These are phyloP conservation scores for Mycena floridula DNA, from an alignment of 768 basidiomycete species.

Conservation along the genomic window DNA sequence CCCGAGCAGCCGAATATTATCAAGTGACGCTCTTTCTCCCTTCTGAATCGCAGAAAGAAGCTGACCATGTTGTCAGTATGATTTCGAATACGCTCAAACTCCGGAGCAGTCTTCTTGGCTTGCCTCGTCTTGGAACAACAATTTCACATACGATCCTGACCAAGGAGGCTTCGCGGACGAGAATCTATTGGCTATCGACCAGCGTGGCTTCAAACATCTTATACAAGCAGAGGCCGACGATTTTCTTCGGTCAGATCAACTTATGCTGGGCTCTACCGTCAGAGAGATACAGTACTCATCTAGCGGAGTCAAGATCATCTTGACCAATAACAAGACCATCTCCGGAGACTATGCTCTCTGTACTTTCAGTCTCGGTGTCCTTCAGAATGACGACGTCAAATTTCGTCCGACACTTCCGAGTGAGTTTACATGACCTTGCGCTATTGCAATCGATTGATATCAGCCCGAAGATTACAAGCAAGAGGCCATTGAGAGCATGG, in stretches of 20 bases:
- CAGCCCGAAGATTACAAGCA: conserved; percentile 37
- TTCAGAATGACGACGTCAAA: conserved; percentile 55
- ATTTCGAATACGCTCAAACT: conserved; percentile 51
- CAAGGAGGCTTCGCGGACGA: conserved; percentile 53
- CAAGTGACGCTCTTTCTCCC: conserved; percentile 29
- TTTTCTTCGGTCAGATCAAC: conserved; percentile 44
- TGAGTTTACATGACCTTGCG: conserved; percentile 7
- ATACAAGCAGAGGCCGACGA: conserved; percentile 50
- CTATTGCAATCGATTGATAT: neutral
- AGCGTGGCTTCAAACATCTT: conserved; percentile 53
- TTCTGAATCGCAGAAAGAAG: neutral
- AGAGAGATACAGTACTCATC: conserved; percentile 36
- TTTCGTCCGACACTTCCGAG: conserved; percentile 51
- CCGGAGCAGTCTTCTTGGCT: conserved; percentile 61
- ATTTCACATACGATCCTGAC: conserved; percentile 48
- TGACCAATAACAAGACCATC: conserved; percentile 35
- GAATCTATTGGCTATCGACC: conserved; percentile 52
- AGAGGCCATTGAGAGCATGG: conserved; percentile 60
- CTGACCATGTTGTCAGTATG: conserved; percentile 25
- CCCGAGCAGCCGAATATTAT: conserved; percentile 52
- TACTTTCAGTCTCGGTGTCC: conserved; percentile 66
- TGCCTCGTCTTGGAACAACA: conserved; percentile 62
- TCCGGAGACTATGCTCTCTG: conserved; percentile 54
- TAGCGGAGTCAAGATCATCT: conserved; percentile 40
- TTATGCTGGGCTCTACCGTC: conserved; percentile 46